These are phyloP conservation scores for Phytopythium vexans DNA, from an alignment of 352 stramenopile species.

Conservation along the genomic window DNA sequence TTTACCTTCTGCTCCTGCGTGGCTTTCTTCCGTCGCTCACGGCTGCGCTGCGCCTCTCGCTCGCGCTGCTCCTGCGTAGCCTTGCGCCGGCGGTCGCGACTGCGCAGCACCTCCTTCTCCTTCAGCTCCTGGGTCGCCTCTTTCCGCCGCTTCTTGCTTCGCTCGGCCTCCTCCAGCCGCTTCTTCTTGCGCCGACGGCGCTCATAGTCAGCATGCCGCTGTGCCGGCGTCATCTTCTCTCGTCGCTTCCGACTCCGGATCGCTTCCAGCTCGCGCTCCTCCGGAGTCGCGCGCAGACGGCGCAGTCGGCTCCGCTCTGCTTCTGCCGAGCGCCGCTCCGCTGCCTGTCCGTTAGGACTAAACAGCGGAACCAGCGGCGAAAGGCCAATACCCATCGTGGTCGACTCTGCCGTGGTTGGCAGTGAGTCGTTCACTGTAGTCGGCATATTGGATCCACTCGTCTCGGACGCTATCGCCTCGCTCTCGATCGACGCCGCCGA, in stretches of 20 bases:
- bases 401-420: neutral
- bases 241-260: slow-evolving; percentile 55
- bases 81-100: slow-evolving; percentile 51
- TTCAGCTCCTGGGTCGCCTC: slow-evolving; percentile 38
- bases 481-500: slow-evolving; percentile 6
- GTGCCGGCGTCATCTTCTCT: slow-evolving; percentile 56
- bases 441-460: too few relatives aligned
- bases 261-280: slow-evolving; percentile 45
- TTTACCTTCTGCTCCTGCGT: slow-evolving; percentile 56
- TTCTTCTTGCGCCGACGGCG: slow-evolving; percentile 58
- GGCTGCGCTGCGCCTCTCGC: slow-evolving; percentile 59
- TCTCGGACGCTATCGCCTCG: neutral
- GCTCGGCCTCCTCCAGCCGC: slow-evolving; percentile 39
- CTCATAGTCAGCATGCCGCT: slow-evolving; percentile 65
- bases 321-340: slow-evolving; percentile 35
- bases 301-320: slow-evolving; percentile 59
- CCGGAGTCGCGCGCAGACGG: slow-evolving; percentile 38
- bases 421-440: neutral
- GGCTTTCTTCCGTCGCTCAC: slow-evolving; percentile 46
- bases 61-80: slow-evolving; percentile 63
- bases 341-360: neutral
- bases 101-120: slow-evolving; percentile 56
- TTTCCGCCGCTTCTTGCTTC: slow-evolving; percentile 43
- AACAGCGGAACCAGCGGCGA: too few relatives aligned
- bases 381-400: neutral